A percentile compares a stretch with the other conserved stretches of the same genome.
Conservation (phyloP, 306 rosid species). For the Coriaria nepalensis region DNA sequence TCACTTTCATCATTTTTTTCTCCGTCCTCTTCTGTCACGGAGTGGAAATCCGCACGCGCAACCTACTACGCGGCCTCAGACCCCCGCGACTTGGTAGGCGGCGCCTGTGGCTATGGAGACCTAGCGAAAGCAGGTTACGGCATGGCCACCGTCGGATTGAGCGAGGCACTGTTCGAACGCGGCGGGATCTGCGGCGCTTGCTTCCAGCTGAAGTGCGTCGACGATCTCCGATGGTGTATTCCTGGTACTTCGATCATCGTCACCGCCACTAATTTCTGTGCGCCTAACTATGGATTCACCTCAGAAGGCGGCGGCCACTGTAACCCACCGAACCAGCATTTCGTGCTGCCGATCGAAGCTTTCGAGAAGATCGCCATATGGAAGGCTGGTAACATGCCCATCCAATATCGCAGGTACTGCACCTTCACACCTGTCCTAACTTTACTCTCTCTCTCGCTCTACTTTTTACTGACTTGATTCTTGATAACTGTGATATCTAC, state of each 20-base stretch:
- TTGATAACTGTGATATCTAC: no score
- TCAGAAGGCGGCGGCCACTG: conserved; percentile 86
- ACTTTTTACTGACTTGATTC: neutral
- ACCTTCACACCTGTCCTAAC: neutral
- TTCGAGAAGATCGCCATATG: conserved; percentile 96
- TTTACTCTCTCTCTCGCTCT: neutral
- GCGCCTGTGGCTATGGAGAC: conserved; percentile 94
- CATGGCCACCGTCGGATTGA: conserved; percentile 75
- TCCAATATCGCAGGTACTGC: conserved; percentile 70
- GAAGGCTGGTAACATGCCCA: conserved; percentile 96
- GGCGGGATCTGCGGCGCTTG: conserved; percentile 99
- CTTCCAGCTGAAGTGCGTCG: conserved; percentile 63
- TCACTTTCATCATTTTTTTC: conserved; percentile 9
- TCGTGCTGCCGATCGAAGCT: conserved; percentile 82
- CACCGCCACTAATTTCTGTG: conserved; percentile 82
- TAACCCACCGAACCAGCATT: conserved; percentile 77
- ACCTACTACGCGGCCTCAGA: conserved; percentile 83
- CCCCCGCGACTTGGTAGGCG: conserved; percentile 76
- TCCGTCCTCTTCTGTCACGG: conserved; percentile 23
- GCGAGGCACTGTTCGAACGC: conserved; percentile 59
- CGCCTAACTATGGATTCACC: conserved; percentile 76
- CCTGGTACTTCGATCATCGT: conserved; percentile 79
- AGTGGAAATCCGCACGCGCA: conserved; percentile 84
- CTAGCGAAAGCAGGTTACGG: conserved; percentile 61
- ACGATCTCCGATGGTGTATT: conserved; percentile 81